These are phyloP conservation scores for Naganishia vishniacii DNA, from an alignment of 768 basidiomycete species.

Conservation along the genomic window DNA sequence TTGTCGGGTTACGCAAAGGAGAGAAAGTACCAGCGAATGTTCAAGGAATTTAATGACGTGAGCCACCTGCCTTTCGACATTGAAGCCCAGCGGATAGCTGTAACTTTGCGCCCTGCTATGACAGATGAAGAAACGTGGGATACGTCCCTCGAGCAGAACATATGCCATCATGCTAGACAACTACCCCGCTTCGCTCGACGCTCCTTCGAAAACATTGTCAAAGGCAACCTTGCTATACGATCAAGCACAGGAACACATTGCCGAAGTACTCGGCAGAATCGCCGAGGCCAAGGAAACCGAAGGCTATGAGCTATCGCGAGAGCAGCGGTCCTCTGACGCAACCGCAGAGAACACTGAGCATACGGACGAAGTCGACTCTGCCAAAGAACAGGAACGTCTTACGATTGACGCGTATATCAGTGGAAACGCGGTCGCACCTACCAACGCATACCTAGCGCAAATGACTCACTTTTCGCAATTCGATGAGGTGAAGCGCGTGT, in stretches of 20 bases:
- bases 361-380: not conserved
- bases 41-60: slow-evolving; percentile 43
- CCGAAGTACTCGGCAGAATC: not conserved
- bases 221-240: slow-evolving; percentile 23
- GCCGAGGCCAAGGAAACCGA: slow-evolving; percentile 13
- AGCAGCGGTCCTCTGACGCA: not conserved
- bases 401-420: slow-evolving; percentile 11
- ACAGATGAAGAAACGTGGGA: slow-evolving; percentile 48
- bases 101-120: no score
- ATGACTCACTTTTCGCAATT: slow-evolving; percentile 33
- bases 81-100: not conserved
- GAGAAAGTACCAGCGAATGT: slow-evolving; percentile 38
- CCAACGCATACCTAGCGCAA: slow-evolving; percentile 42
- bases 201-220: slow-evolving; percentile 11
- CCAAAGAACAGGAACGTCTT: not conserved
- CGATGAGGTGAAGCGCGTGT: slow-evolving; percentile 37
- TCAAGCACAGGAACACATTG: slow-evolving; percentile 19
- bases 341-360: not conserved
- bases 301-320: not conserved
- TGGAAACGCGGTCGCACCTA: slow-evolving; percentile 31
- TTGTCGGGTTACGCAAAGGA: slow-evolving; percentile 35
- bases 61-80: slow-evolving; percentile 17
- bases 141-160: slow-evolving; percentile 38
- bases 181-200: slow-evolving; percentile 27
- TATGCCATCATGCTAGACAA: slow-evolving; percentile 39